Percentiles rank a stretch among this genome's conserved stretches.
Evolutionary conservation across 331 rosid species (phyloP).

Genomic region (Acacia pycnantha): DNA sequence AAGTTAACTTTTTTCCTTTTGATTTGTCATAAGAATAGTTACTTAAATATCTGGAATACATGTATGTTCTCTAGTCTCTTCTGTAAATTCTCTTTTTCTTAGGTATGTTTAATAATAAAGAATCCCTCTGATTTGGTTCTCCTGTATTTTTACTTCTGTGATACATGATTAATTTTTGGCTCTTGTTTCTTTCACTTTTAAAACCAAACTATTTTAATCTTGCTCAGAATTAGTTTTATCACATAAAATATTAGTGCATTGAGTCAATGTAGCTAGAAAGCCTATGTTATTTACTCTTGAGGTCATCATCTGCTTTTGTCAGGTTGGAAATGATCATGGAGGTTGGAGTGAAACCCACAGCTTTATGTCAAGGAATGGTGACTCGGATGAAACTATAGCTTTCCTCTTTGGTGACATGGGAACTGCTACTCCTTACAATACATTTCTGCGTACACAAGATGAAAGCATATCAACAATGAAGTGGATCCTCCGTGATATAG

Average conservation of each 20-base stretch:
- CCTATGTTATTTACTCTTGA: not conserved
- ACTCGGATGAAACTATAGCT: conserved; percentile 73
- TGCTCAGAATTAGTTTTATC: not conserved
- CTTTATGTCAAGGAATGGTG: conserved; percentile 66
- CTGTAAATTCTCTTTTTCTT: not conserved
- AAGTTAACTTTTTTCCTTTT: not conserved
- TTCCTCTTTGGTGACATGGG: conserved; percentile 98
- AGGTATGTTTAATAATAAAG: not conserved
- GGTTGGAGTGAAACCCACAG: conserved; percentile 81
- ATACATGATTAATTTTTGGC: not conserved
- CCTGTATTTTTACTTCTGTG: not conserved
- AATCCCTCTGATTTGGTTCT: not conserved
- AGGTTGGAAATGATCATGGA: conserved; percentile 81
- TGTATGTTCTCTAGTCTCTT: not conserved
- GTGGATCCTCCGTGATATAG: conserved; percentile 89
- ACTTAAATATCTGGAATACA: not conserved
- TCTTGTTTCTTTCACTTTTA: not conserved
- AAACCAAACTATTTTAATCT: not conserved
- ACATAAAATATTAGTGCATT: not conserved
- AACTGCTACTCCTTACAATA: conserved; percentile 68
- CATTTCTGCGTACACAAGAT: conserved; percentile 74
- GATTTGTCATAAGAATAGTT: not conserved
- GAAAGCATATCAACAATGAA: conserved; percentile 81
- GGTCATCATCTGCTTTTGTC: not conserved
- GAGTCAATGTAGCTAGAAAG: not conserved